Evolutionary conservation across 805 yeast genomes (phyloP).

Genomic region (Saccharomycopsis fodiens): DNA sequence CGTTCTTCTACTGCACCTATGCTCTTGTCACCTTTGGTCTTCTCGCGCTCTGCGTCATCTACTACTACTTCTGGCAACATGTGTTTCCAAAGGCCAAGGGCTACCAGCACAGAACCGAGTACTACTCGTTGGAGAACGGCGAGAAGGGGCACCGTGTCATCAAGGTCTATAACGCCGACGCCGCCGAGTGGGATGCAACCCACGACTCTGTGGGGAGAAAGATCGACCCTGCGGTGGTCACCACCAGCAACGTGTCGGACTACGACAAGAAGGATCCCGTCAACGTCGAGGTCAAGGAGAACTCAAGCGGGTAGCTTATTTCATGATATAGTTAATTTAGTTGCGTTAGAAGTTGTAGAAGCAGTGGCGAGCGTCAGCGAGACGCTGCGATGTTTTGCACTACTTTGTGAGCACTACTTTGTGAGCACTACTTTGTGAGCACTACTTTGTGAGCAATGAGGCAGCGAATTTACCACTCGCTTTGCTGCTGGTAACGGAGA

Average conservation of each 20-base stretch:
- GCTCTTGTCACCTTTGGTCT: conserved; percentile 34
- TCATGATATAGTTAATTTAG: too few relatives aligned
- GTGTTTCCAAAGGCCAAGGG: conserved; percentile 29
- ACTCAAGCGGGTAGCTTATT: too few relatives aligned
- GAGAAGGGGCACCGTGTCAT: conserved; percentile 34
- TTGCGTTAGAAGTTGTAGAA: too few relatives aligned
- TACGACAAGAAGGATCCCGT: neutral
- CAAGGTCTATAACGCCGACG: conserved; percentile 28
- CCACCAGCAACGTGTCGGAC: neutral
- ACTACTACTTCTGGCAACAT: conserved; percentile 32
- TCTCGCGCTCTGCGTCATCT: conserved; percentile 27
- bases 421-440: too few relatives aligned
- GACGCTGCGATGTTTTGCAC: too few relatives aligned
- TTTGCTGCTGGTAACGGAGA: too few relatives aligned
- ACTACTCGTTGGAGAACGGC: conserved; percentile 30
- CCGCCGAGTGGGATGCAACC: conserved; percentile 29
- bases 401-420: too few relatives aligned
- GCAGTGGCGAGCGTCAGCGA: too few relatives aligned
- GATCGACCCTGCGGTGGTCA: neutral
- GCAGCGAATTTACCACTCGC: too few relatives aligned
- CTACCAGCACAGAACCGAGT: conserved; percentile 29
- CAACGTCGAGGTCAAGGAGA: neutral
- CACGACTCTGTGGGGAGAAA: conserved; percentile 1
- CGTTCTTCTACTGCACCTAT: conserved; percentile 37
- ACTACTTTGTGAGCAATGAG: too few relatives aligned